These are phyloP conservation scores for Kentomonas sorsogonicus DNA, from an alignment of 208 protist genomes.

Conservation along the genomic window DNA sequence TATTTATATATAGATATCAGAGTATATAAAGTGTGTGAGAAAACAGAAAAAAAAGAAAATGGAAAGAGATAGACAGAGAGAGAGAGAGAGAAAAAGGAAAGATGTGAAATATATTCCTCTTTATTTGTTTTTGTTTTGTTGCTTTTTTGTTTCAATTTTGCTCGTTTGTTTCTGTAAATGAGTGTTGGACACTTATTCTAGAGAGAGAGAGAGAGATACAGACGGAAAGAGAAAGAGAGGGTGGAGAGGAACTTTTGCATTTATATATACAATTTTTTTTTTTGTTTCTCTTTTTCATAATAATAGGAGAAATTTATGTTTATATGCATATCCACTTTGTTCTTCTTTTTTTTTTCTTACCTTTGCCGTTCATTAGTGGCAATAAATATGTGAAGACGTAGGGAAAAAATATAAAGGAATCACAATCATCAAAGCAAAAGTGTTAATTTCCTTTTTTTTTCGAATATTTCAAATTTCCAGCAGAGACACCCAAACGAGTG, in stretches of 20 bases:
- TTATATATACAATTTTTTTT: background rate
- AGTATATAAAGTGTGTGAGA: too few relatives aligned
- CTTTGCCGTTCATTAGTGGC: conserved; percentile 1
- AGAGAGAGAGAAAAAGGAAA: conserved; percentile 2
- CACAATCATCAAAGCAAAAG: background rate
- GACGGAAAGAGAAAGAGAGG: background rate
- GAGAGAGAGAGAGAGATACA: conserved; percentile 6
- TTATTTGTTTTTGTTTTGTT: too few relatives aligned
- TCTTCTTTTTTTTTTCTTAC: conserved; percentile 5
- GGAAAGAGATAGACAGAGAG: conserved; percentile 1
- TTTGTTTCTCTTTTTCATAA: conserved; percentile 3
- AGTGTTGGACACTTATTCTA: too few relatives aligned
- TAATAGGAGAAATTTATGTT: too few relatives aligned
- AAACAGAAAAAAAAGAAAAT: conserved; percentile 4
- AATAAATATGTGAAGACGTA: conserved; percentile 3
- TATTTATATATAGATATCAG: too few relatives aligned
- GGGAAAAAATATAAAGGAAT: background rate
- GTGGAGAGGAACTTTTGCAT: background rate
- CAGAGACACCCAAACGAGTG: too few relatives aligned
- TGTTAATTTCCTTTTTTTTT: background rate
- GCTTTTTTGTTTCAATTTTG: too few relatives aligned
- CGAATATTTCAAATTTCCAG: background rate
- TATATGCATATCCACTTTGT: too few relatives aligned
- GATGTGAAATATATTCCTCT: background rate
- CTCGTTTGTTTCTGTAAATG: too few relatives aligned